Conservation (phyloP, 2,329 filamentous ascomycete genomes). For the Neobulgaria alba region DNA sequence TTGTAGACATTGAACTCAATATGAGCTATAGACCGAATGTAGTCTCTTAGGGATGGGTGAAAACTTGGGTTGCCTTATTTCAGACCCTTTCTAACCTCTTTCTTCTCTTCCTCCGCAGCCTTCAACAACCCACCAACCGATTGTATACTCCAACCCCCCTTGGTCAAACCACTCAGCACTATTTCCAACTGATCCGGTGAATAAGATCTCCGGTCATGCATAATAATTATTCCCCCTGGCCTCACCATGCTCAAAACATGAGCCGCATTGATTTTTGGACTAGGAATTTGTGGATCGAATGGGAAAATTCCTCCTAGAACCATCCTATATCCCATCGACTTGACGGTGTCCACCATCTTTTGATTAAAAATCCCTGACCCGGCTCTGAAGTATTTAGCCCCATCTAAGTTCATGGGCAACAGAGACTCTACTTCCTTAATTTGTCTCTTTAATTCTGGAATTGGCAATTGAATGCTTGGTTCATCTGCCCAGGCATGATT, state of each 20-base stretch:
- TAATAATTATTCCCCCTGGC: slow-evolving; percentile 73
- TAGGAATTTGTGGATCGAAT: slow-evolving; percentile 78
- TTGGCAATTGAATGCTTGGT: slow-evolving; percentile 53
- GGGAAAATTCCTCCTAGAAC: slow-evolving; percentile 83
- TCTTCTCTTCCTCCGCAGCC: slow-evolving; percentile 10
- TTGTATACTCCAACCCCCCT: slow-evolving; percentile 61
- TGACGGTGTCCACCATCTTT: slow-evolving; percentile 55
- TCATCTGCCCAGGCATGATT: slow-evolving; percentile 91
- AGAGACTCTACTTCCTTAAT: slow-evolving; percentile 55
- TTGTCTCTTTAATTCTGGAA: slow-evolving; percentile 51
- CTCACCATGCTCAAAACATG: slow-evolving; percentile 75
- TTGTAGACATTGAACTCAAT: too few relatives aligned
- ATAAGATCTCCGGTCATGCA: slow-evolving; percentile 79
- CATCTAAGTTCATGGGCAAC: slow-evolving; percentile 40
- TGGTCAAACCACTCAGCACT: slow-evolving; percentile 63
- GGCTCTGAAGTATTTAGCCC: slow-evolving; percentile 63
- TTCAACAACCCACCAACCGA: slow-evolving; percentile 60
- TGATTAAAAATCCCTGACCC: slow-evolving; percentile 76
- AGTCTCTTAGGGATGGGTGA: too few relatives aligned
- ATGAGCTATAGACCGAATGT: too few relatives aligned
- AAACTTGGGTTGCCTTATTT: too few relatives aligned
- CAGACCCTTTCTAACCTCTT: neutral
- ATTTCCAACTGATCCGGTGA: slow-evolving; percentile 68
- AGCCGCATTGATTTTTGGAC: slow-evolving; percentile 59
- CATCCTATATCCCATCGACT: slow-evolving; percentile 56